Evolutionary conservation across 2,329 filamentous ascomycete species (phyloP), one percentile per base, ranked within the genome.

Genomic region (Alternaria sp.): DNA sequence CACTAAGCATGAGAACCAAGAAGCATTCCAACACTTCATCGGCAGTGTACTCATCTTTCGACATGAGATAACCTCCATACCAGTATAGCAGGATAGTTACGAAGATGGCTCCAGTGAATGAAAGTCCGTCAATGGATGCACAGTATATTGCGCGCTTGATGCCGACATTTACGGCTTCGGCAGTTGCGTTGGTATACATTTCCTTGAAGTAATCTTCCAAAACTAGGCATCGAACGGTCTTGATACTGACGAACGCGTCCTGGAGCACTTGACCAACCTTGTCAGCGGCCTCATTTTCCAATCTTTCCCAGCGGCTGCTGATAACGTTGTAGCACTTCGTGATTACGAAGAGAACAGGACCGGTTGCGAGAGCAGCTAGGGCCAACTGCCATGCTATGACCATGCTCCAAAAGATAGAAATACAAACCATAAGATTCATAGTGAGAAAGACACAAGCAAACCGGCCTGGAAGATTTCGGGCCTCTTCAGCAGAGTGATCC

Each of bases 401-500:
- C 15, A 96, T 78, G 5, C 92, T 89, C 94, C 94, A 97, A 2
- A 86, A 73, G 7, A 96, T 72, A 0, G 92, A 89, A n/a, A 91
- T 86, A 0, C 81, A 60, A 18, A 92, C 84, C 85, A 97, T 94
- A 55, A 88, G 80, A 0, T 84, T 75, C 4, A 92, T 89, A 10
- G 90, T 87, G 14, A 94, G 84, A 1, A 91, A 79, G 57, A 91
- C 88, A 1, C 91, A 90, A 1, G 90, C 85, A 73, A 97, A 97
- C 2, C 91, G 87, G 2, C 92, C 91, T 0, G 97, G 85, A 0
- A 98, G 82, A 70, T 92, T 94, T 9, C 92, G 87, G 87, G 96
- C 94, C 75, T 97, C 93, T 76, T 98, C 94, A 0, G 91, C 92
- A 71, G 93, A 92, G 15, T 91, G 87, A 72, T 97, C 93, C 0